phyloP scores from a whole-genome alignment of 345 rosid genomes.

The Boechera divaricarpa region DNA sequence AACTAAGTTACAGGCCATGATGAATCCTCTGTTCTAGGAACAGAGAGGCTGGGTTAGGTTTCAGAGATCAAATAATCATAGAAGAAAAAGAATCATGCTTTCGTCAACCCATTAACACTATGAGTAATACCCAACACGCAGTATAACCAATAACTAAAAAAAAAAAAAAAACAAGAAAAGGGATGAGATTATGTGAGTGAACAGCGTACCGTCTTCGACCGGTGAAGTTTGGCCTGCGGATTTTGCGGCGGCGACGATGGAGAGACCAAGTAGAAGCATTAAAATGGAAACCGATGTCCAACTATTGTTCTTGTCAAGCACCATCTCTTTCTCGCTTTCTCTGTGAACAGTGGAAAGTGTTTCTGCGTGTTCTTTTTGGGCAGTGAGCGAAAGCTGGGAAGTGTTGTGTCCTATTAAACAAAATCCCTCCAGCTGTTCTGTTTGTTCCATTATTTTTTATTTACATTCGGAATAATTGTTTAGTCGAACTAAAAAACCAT shows the following conservation, averaged over 20 bases:
- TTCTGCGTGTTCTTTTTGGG: conserved; percentile 29
- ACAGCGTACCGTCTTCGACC: conserved; percentile 69
- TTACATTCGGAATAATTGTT: not conserved
- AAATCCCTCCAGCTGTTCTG: conserved; percentile 45
- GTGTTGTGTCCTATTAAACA: conserved; percentile 50
- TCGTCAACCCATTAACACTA: conserved; percentile 14
- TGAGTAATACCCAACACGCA: not conserved
- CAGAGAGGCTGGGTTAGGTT: not conserved
- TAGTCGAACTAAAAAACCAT: not conserved
- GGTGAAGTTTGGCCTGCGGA: conserved; percentile 35
- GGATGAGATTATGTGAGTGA: not conserved
- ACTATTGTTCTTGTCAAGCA: conserved; percentile 41
- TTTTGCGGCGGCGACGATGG: conserved; percentile 34
- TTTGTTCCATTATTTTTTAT: conserved; percentile 10
- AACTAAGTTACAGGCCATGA: not conserved
- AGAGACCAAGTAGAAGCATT: conserved; percentile 46
- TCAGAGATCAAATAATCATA: not conserved
- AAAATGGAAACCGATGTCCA: conserved; percentile 48
- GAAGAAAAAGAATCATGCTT: conserved; percentile 5
- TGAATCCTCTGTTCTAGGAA: conserved; percentile 19
- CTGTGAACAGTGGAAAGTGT: conserved; percentile 33
- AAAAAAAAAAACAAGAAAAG: not conserved
- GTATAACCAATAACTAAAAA: not conserved
- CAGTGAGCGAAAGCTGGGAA: conserved; percentile 27
- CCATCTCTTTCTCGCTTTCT: conserved; percentile 28